Evolutionary conservation across 768 basidiomycete species (phyloP), one percentile per base, ranked within the genome.

Genomic region (Calocybe cyanea): DNA sequence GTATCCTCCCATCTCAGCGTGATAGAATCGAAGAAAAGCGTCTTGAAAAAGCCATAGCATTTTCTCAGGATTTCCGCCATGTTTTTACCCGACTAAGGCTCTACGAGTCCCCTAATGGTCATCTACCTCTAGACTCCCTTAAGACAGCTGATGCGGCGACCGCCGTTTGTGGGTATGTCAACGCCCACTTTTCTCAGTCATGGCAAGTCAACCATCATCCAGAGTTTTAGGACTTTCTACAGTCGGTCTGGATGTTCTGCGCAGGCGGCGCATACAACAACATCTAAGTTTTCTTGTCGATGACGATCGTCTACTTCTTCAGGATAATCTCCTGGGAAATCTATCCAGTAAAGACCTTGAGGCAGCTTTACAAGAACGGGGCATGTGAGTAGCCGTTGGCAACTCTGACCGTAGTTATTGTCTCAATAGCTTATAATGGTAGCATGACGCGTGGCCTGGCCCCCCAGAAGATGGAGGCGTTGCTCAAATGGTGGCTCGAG

Each of bases 1-100:
- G 89, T 58, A 74, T 92, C 44, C 76, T 93, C 4, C 87, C 91
- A 1, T 82, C 85, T 10, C 91, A 93, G 66, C 80, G 75, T 30
- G 71, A 58, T 61, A 84, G 69, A 67, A 92, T 67, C 71, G 85
- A 66, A 58, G 71, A 61, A 51, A 72, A 61, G 71, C 80, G 67
- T 62, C 73, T 57, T 54, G 74, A 64, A 58, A 78, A 81, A 55
- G 70, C 77, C 11, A 56, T 66, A 4, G 66, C 63, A 19, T 60
- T 71, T 46, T 56, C 72, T 1, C 45, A 62, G 10, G 53, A 59
- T n/a, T 65, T 77, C 46, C 65, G 65, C 17, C 44, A 52, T 8
- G 45, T 70, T 13, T 73, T 75, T 19, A 42, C 48, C 20, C 57
- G 61, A n/a, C 63, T 69, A 53, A 63, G 58, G 33, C 59, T 53